Percentiles rank a stretch among this genome's conserved stretches.
Evolutionary conservation across 2,329 filamentous ascomycete species (phyloP).

Genomic region (Clarireedia homoeocarpa): DNA sequence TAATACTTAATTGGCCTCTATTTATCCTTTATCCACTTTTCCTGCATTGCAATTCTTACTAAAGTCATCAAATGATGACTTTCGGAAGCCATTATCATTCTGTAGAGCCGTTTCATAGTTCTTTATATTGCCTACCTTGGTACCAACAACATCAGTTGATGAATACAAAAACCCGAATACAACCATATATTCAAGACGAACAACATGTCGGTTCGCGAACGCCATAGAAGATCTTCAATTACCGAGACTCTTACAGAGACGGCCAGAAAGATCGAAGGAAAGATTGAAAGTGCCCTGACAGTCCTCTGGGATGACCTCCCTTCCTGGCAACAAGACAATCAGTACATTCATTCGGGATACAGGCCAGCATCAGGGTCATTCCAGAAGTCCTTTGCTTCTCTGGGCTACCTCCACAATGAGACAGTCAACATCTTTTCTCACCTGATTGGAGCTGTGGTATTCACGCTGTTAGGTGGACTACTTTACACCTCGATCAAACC

Average conservation of each 20-base stretch:
- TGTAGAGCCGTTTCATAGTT: not conserved
- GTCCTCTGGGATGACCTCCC: constrained; percentile 45
- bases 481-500: constrained; percentile 52
- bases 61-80: too few relatives aligned
- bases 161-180: too few relatives aligned
- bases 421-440: constrained; percentile 68
- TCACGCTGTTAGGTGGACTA: constrained; percentile 42
- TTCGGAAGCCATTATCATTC: too few relatives aligned
- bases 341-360: constrained; percentile 60
- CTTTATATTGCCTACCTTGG: not conserved
- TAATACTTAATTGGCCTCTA: too few relatives aligned
- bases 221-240: constrained; percentile 23
- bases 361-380: constrained; percentile 56
- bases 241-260: constrained; percentile 19
- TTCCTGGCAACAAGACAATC: constrained; percentile 55
- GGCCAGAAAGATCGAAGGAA: constrained; percentile 22
- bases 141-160: not conserved
- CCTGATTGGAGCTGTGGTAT: constrained; percentile 55
- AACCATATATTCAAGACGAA: too few relatives aligned
- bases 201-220: constrained; percentile 23
- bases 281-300: constrained; percentile 33
- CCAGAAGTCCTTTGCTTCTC: constrained; percentile 45
- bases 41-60: too few relatives aligned
- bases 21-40: too few relatives aligned
- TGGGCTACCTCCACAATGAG: constrained; percentile 54